A percentile compares a stretch with the other conserved stretches of the same genome.
phyloP scores from a whole-genome alignment of 352 stramenopile species.

The Thalassiosira exigua region DNA sequence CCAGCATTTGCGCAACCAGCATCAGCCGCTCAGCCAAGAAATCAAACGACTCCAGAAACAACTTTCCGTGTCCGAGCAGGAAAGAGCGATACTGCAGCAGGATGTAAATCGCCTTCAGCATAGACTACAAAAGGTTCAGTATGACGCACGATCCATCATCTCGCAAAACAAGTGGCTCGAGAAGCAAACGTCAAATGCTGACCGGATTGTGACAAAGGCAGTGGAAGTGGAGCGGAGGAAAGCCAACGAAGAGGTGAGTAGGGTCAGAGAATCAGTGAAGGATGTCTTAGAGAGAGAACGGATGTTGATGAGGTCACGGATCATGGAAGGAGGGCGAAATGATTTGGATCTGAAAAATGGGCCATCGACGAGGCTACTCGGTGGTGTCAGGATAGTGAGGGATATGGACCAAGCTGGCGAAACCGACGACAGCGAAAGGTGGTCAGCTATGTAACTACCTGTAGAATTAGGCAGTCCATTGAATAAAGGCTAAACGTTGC shows the following conservation, averaged over 20 bases:
- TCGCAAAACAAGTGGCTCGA: constrained; percentile 56
- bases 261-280: constrained; percentile 38
- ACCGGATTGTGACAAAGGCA: constrained; percentile 31
- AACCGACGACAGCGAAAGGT: constrained; percentile 2
- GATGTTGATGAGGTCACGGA: constrained; percentile 44
- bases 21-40: constrained; percentile 30
- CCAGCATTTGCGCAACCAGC: constrained; percentile 27
- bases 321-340: constrained; percentile 25
- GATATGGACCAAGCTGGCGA: constrained; percentile 14
- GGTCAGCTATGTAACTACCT: background rate
- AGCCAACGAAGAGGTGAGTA: constrained; percentile 41
- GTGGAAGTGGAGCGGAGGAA: constrained; percentile 45
- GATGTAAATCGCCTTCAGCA: constrained; percentile 41
- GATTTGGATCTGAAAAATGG: constrained; percentile 33
- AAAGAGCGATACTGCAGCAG: constrained; percentile 31
- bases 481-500: no score
- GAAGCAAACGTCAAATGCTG: constrained; percentile 30
- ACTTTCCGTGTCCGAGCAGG: constrained; percentile 47
- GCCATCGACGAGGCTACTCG: constrained; percentile 11
- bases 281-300: constrained; percentile 39
- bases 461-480: no score
- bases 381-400: constrained; percentile 45
- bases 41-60: constrained; percentile 50
- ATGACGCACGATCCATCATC: constrained; percentile 26
- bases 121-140: constrained; percentile 37